phyloP scores from a whole-genome alignment of 495 filamentous ascomycete species.

The Neurospora sp. region DNA sequence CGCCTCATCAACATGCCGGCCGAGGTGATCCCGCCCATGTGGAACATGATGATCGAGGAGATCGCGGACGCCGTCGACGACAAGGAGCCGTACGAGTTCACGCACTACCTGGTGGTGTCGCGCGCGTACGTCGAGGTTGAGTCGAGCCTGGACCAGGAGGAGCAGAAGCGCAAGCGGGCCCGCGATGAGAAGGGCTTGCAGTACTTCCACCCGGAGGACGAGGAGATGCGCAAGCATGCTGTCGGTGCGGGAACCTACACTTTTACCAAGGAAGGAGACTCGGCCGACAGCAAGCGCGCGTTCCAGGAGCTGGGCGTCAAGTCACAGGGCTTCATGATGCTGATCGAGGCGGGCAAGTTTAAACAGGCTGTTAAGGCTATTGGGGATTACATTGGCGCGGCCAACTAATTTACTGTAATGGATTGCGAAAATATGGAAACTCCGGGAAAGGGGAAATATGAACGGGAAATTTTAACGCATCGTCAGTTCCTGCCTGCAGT shows the following conservation, averaged over 20 bases:
- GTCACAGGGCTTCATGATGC: conserved; percentile 68
- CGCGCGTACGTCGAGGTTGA: conserved; percentile 84
- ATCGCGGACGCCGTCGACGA: conserved; percentile 82
- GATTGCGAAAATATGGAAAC: not conserved
- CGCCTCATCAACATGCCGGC: conserved; percentile 90
- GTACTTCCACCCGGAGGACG: conserved; percentile 97
- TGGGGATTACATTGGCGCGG: conserved; percentile 52
- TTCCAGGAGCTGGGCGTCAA: conserved; percentile 90
- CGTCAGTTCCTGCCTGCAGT: not conserved
- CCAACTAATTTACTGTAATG: not conserved
- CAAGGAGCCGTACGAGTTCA: conserved; percentile 85
- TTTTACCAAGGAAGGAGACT: conserved; percentile 71
- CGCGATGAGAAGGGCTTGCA: conserved; percentile 48
- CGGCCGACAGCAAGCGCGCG: conserved; percentile 81
- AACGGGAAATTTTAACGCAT: not conserved
- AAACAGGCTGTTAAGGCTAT: conserved; percentile 60
- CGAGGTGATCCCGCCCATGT: conserved; percentile 90
- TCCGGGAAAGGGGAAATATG: not conserved
- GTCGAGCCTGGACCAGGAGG: conserved; percentile 61
- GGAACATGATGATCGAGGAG: conserved; percentile 89
- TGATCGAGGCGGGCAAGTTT: conserved; percentile 63
- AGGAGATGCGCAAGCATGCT: conserved; percentile 70
- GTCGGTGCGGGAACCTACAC: conserved; percentile 54
- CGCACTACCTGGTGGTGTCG: conserved; percentile 83
- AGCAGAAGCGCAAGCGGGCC: conserved; percentile 70